These are phyloP conservation scores for Trypanosoma cruzi DNA, from an alignment of 208 protist species.

Conservation along the genomic window DNA sequence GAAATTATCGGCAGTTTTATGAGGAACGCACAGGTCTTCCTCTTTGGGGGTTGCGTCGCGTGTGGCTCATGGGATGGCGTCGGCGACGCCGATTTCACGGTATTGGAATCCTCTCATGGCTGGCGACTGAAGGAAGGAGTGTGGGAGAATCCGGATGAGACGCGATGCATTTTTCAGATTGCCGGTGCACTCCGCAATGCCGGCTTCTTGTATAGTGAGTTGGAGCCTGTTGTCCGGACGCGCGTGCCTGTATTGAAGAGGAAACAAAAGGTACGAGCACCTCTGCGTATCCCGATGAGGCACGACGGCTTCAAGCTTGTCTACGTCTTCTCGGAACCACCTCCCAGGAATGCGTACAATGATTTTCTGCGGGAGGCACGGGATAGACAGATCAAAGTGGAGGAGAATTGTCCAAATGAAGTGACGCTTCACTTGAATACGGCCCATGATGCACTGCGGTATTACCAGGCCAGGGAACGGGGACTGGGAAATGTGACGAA, in stretches of 20 bases:
- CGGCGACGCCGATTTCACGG: constrained; percentile 76
- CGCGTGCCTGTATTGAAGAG: constrained; percentile 78
- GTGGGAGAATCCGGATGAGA: constrained; percentile 27
- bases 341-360: background rate
- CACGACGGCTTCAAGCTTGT: constrained; percentile 1
- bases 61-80: constrained; percentile 79
- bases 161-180: constrained; percentile 22
- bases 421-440: constrained; percentile 26
- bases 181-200: constrained; percentile 35
- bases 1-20: constrained; percentile 16
- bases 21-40: constrained; percentile 34
- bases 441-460: constrained; percentile 35
- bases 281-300: background rate
- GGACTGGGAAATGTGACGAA: constrained; percentile 26
- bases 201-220: constrained; percentile 69
- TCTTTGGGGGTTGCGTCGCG: constrained; percentile 80
- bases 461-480: constrained; percentile 30
- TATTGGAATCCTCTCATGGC: constrained; percentile 15
- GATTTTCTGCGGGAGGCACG: background rate
- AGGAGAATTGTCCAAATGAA: background rate
- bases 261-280: constrained; percentile 17
- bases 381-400: background rate
- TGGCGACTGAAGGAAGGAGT: background rate
- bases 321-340: background rate
- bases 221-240: constrained; percentile 49